phyloP scores from a whole-genome alignment of 345 rosid genomes.

The Syzygium aqueum region DNA sequence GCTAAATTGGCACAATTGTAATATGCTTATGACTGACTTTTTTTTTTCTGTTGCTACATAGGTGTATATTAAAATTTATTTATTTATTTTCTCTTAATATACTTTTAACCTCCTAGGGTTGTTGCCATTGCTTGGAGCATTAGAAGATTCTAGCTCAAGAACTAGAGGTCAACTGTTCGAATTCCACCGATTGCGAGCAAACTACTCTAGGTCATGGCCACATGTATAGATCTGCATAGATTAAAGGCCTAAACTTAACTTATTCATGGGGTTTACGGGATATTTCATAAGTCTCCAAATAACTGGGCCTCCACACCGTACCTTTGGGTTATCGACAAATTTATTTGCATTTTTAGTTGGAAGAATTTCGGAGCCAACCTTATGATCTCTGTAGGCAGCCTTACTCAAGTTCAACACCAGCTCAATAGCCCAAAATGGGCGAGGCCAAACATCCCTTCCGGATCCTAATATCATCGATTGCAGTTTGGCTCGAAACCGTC shows the following conservation, averaged over 20 bases:
- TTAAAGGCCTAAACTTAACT: not conserved
- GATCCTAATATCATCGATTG: not conserved
- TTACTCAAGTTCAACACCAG: not conserved
- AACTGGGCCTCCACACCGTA: not conserved
- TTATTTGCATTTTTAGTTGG: not conserved
- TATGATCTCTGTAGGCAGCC: not conserved
- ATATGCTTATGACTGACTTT: not conserved
- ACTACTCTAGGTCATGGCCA: not conserved
- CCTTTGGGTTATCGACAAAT: not conserved
- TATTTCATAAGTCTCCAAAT: not conserved
- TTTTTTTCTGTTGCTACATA: not conserved
- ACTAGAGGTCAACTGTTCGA: not conserved
- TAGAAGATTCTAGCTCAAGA: not conserved
- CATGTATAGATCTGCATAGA: accelerated
- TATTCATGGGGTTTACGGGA: not conserved
- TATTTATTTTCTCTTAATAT: not conserved
- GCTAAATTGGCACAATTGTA: no score
- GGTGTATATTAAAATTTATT: not conserved
- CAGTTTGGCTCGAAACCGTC: not conserved
- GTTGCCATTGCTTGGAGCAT: not conserved
- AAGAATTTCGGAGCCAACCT: not conserved
- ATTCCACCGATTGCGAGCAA: not conserved
- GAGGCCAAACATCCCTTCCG: not conserved
- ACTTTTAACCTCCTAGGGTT: not conserved
- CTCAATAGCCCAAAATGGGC: not conserved